These are phyloP conservation scores for Lobulomyces angularis DNA, from an alignment of 192 early-diverging fungal genomes.

Conservation along the genomic window DNA sequence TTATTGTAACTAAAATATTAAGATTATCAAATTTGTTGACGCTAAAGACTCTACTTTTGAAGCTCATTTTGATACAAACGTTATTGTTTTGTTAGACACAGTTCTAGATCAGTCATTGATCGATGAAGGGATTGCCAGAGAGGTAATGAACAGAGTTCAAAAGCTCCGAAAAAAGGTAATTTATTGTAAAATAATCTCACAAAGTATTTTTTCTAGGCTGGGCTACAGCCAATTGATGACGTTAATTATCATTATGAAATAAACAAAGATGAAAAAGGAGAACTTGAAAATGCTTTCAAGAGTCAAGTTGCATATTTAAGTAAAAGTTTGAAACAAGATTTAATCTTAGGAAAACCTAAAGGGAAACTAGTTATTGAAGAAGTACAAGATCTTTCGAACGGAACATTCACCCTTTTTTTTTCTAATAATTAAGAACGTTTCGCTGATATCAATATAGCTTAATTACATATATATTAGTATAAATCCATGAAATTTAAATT, in stretches of 20 bases:
- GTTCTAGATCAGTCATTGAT: constrained; percentile 68
- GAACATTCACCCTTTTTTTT: too few species aligned
- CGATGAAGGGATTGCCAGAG: constrained; percentile 83
- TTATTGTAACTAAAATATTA: constrained; percentile 14
- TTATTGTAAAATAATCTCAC: neutral
- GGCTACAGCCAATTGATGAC: constrained; percentile 75
- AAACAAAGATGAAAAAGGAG: constrained; percentile 51
- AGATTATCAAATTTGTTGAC: constrained; percentile 21
- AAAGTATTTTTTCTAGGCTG: constrained; percentile 28
- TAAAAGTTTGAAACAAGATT: constrained; percentile 53
- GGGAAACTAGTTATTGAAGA: too few species aligned
- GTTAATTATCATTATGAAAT: constrained; percentile 74
- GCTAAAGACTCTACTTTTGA: constrained; percentile 51
- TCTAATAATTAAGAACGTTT: too few species aligned
- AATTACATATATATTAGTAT: too few species aligned
- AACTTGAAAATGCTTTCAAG: constrained; percentile 57
- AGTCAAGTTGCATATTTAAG: constrained; percentile 60
- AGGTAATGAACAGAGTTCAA: constrained; percentile 95
- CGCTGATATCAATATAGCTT: too few species aligned
- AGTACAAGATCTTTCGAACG: too few species aligned
- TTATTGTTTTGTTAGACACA: constrained; percentile 77
- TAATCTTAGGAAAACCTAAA: neutral
- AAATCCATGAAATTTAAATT: too few species aligned
- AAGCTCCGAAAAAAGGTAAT: constrained; percentile 79
- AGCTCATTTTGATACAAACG: constrained; percentile 66